Base-by-base conservation (phyloP, 106 monocot genomes). In the Dactylorhiza incarnata region DNA sequence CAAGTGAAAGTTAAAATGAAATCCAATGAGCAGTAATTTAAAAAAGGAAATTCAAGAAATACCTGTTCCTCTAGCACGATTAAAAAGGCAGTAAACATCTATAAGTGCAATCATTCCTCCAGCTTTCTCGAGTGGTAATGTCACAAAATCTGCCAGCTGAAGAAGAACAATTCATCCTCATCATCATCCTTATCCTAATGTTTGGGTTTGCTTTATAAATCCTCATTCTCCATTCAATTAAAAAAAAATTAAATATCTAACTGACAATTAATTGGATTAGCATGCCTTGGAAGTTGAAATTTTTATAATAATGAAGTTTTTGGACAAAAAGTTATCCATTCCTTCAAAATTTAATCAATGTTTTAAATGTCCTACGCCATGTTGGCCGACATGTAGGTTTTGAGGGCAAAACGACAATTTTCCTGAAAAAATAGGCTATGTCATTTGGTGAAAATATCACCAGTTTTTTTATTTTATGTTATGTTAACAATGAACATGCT, bases 11-110 rank as follows among this genome's bases (percentile, higher is more conserved):
- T 11, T 12, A n/a, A 63, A 82, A 77, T 14, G 17, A 74, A 74
- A 49, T 25, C 17, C 4, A 49, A 72, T 11, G 49, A 65, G 26
- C 45, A 10, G 37, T 37, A 48, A 68, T 37, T 51, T 45, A 45
- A 81, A 12, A 61, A 61, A n/a, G n/a, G 16, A 4, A 4, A 29
- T 62, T 68, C 4, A 63, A 58, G 61, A 67, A 11, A 74, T 80
- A 99, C 97, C 97, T 76, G 97, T 99, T 80, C 97, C 97, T 85
- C 97, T 87, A 9, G 97, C 97, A 78, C 94, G 94, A 86, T 99
- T 99, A 75, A 89, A 99, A 75, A 94, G 91, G 74, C 91, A 99
- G 72, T 99, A 99, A 14, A 91, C 81, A 78, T 99, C 97, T 65
- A 99, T 85, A 49, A 99, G 76, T n/a, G 91, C 79, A 19, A 91